A percentile compares a stretch with the other conserved stretches of the same genome.
Conservation (phyloP, 352 stramenopile genomes). For the Pythium aphanidermatum region DNA sequence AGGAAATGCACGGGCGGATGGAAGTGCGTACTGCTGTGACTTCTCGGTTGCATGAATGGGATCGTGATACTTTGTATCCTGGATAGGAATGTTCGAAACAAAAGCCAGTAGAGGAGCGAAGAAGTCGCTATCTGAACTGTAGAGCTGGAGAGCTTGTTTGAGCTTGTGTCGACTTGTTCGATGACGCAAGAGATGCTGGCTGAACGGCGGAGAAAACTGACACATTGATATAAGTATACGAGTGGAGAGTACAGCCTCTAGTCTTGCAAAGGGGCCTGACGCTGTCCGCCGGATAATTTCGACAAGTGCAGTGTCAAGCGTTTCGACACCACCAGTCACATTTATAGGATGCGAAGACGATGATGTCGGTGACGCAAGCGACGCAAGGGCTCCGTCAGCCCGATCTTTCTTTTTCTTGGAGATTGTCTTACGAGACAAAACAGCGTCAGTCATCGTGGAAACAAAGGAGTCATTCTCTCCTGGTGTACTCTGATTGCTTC, state of each 20-base stretch:
- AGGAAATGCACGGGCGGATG: constrained; percentile 17
- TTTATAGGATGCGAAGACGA: background rate
- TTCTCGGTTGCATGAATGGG: constrained; percentile 9
- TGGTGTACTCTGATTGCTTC: constrained; percentile 3
- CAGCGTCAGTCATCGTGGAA: constrained; percentile 9
- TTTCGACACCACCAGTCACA: constrained; percentile 13
- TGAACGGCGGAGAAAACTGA: constrained; percentile 41
- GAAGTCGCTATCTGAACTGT: constrained; percentile 39
- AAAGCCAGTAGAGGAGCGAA: constrained; percentile 64
- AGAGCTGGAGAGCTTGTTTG: constrained; percentile 34
- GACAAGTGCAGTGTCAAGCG: constrained; percentile 39
- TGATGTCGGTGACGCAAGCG: constrained; percentile 9
- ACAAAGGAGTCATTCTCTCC: constrained; percentile 8
- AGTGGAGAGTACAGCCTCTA: constrained; percentile 37
- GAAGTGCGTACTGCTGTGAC: constrained; percentile 28
- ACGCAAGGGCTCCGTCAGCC: background rate
- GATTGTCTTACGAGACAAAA: background rate
- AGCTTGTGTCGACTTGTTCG: constrained; percentile 26
- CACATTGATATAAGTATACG: constrained; percentile 57
- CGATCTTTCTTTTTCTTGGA: constrained; percentile 18
- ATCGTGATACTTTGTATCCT: constrained; percentile 52
- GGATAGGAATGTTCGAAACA: constrained; percentile 48
- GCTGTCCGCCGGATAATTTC: constrained; percentile 44
- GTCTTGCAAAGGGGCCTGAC: constrained; percentile 17
- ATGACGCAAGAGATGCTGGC: constrained; percentile 38